phyloP scores from a whole-genome alignment of 257 asterid genomes.

The Nicotiana undulata region DNA sequence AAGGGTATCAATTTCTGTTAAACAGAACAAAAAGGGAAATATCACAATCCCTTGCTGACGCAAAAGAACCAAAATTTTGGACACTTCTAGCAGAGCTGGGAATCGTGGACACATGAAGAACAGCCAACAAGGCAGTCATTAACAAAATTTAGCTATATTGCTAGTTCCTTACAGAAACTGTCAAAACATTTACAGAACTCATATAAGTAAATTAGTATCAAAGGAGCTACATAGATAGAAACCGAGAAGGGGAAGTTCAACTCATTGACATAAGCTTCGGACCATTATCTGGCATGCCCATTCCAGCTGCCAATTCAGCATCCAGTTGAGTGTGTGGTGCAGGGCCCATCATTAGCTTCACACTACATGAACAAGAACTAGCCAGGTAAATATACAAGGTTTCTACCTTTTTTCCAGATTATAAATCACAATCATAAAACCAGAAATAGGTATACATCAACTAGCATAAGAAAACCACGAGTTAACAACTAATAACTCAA shows the following conservation, averaged over 20 bases:
- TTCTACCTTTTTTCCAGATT: background rate
- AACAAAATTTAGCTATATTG: background rate
- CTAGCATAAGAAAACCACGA: background rate
- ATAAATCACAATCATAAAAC: background rate
- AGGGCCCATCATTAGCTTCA: slow-evolving; percentile 74
- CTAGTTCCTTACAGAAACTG: background rate
- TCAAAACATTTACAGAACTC: background rate
- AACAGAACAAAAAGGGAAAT: too few species aligned
- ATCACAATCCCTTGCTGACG: too few species aligned
- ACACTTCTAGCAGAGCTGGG: background rate
- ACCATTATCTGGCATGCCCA: slow-evolving; percentile 94
- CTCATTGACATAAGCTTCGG: slow-evolving; percentile 74
- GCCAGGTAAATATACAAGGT: background rate
- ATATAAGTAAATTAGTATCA: background rate
- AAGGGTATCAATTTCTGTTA: too few species aligned
- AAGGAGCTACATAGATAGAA: background rate
- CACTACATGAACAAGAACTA: slow-evolving; percentile 18
- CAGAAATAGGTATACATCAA: background rate
- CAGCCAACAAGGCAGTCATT: background rate
- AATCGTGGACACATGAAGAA: background rate
- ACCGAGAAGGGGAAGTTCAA: slow-evolving; percentile 2
- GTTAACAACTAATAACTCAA: background rate
- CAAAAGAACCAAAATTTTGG: background rate
- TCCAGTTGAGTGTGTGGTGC: slow-evolving; percentile 81
- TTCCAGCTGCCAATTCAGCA: slow-evolving; percentile 87